phyloP scores from a whole-genome alignment of 129 eudicot genomes.

The Deinandra increscens region DNA sequence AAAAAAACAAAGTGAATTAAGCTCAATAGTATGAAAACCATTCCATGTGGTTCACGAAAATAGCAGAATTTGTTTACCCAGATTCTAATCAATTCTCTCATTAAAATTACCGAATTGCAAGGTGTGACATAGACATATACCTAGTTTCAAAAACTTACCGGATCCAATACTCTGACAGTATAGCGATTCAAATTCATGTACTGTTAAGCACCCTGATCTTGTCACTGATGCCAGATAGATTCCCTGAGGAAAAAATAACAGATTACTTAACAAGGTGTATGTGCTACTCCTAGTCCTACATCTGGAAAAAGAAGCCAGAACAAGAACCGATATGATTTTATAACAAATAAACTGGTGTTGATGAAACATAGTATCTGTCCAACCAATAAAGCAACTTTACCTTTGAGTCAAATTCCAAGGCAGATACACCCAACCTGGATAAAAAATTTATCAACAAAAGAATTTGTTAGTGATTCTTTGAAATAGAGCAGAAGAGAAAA shows the following conservation, averaged over 20 bases:
- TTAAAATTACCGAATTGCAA: background rate
- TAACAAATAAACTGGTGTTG: background rate
- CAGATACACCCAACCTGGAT: slow-evolving; percentile 65
- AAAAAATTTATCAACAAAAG: background rate
- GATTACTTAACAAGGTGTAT: background rate
- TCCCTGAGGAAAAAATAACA: slow-evolving; percentile 50
- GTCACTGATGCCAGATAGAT: slow-evolving; percentile 83
- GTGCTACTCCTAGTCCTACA: background rate
- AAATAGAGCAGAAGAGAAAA: background rate
- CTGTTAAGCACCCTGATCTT: slow-evolving; percentile 81
- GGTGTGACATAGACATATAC: background rate
- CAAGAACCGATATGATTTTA: slow-evolving; percentile 1
- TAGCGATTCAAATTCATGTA: slow-evolving; percentile 81
- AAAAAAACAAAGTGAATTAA: slow-evolving; percentile 9
- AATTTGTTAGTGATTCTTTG: background rate
- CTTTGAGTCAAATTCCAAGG: slow-evolving; percentile 76
- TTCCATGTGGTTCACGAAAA: background rate
- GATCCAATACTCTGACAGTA: slow-evolving; percentile 48
- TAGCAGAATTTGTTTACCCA: background rate
- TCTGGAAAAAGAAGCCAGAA: slow-evolving; percentile 11
- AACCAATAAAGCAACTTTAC: slow-evolving; percentile 33
- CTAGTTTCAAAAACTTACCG: slow-evolving; percentile 35
- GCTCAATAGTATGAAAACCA: background rate
- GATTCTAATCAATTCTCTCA: background rate
- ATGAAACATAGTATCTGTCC: background rate